A percentile compares a stretch with the other conserved stretches of the same genome.
phyloP scores from a whole-genome alignment of 2,329 filamentous ascomycete species.

The Aspergillus brasiliensis region DNA sequence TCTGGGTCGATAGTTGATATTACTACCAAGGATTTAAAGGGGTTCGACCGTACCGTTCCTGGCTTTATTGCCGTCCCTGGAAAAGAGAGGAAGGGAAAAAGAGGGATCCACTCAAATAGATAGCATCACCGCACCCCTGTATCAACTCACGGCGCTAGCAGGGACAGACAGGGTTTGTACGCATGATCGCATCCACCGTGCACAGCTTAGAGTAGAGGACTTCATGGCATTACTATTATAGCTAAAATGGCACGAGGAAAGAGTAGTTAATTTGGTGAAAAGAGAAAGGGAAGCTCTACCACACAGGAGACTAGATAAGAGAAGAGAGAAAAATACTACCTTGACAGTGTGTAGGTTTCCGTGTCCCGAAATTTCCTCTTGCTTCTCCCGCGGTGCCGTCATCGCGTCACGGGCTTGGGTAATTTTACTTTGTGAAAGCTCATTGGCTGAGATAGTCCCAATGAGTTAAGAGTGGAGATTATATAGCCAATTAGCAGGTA shows the following conservation, averaged over 20 bases:
- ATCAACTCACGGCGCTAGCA: neutral
- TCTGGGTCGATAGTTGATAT: too few species aligned
- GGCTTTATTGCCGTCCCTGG: neutral
- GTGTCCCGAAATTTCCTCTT: too few species aligned
- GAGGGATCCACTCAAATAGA: neutral
- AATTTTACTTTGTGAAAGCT: neutral
- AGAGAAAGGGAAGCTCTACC: neutral
- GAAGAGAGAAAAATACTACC: neutral
- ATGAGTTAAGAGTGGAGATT: neutral
- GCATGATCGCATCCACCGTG: neutral
- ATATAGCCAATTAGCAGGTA: neutral
- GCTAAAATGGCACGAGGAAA: too few species aligned
- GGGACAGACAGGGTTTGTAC: neutral
- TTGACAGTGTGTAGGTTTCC: neutral
- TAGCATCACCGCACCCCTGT: neutral
- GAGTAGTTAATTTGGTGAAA: too few species aligned
- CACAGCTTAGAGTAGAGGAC: neutral
- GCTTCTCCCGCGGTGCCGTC: neutral
- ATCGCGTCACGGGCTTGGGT: neutral
- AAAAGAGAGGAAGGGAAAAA: neutral
- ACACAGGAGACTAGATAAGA: too few species aligned
- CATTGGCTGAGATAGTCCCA: neutral
- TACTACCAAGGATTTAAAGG: neutral
- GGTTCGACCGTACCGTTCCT: neutral
- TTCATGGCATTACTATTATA: too few species aligned